A percentile compares a stretch with the other conserved stretches of the same genome.
phyloP scores from a whole-genome alignment of 1,284 basidiomycete species.

The Amylostereum chailletii region DNA sequence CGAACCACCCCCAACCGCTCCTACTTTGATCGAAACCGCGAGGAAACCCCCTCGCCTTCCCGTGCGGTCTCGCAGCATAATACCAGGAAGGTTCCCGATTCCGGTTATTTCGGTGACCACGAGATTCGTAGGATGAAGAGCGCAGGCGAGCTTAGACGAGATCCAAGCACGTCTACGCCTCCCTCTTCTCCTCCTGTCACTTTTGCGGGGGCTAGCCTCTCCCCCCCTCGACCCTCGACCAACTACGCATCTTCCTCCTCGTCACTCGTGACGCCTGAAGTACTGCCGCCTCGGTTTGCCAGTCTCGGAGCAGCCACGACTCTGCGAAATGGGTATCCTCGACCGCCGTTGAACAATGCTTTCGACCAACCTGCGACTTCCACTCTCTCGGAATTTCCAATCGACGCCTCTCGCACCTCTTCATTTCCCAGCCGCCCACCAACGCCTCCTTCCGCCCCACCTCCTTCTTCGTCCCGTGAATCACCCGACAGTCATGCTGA shows the following conservation, averaged over 20 bases:
- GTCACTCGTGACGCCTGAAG: slow-evolving; percentile 32
- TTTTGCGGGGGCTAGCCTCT: slow-evolving; percentile 24
- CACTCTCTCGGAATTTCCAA: background rate
- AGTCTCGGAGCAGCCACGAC: slow-evolving; percentile 49
- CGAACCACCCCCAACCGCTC: slow-evolving; percentile 63
- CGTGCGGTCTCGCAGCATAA: slow-evolving; percentile 4
- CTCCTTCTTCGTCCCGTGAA: background rate
- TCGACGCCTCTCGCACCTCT: slow-evolving; percentile 7
- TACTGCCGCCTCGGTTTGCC: slow-evolving; percentile 49
- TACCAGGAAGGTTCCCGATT: slow-evolving; percentile 23
- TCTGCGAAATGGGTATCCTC: slow-evolving; percentile 25
- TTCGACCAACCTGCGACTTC: slow-evolving; percentile 3
- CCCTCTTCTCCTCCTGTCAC: slow-evolving; percentile 20
- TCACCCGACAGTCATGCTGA: slow-evolving; percentile 12
- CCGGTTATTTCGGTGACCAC: slow-evolving; percentile 36
- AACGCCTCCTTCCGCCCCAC: background rate
- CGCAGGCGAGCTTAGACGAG: slow-evolving; percentile 67
- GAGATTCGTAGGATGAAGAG: slow-evolving; percentile 82
- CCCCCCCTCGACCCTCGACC: slow-evolving; percentile 34
- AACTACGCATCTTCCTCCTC: slow-evolving; percentile 55
- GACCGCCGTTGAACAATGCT: slow-evolving; percentile 36
- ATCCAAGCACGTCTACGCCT: slow-evolving; percentile 14
- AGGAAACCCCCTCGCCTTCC: slow-evolving; percentile 12
- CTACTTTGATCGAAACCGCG: slow-evolving; percentile 42
- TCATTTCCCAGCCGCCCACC: slow-evolving; percentile 14